Evolutionary conservation across 441 rosid genomes (phyloP).

Genomic region (Adansonia madagascariensis): DNA sequence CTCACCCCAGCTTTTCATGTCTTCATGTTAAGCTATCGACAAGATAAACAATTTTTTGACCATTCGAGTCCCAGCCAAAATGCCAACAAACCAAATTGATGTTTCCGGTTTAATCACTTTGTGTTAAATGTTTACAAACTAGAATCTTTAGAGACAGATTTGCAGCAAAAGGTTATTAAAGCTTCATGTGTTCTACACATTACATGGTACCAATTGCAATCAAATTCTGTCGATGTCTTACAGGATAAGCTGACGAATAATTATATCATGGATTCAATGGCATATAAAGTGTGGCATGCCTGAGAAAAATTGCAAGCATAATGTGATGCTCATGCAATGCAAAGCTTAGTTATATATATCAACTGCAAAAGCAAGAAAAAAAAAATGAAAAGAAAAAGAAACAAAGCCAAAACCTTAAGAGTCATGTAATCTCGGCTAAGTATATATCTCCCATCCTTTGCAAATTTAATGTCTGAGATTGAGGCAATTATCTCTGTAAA

Average conservation of each 20-base stretch:
- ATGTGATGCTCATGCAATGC: not conserved
- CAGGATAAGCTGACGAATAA: not conserved
- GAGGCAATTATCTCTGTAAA: constrained; percentile 99
- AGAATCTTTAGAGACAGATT: not conserved
- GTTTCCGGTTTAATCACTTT: constrained; percentile 7
- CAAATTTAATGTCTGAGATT: constrained; percentile 90
- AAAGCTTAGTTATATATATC: not conserved
- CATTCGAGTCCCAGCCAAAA: constrained; percentile 12
- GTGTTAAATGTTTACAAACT: constrained; percentile 5
- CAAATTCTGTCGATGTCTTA: not conserved
- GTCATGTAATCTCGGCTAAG: constrained; percentile 99
- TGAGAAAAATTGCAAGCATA: constrained; percentile 6
- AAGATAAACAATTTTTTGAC: not conserved
- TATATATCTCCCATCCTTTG: constrained; percentile 87
- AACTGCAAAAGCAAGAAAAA: not conserved
- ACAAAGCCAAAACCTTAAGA: constrained; percentile 70
- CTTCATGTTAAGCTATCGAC: constrained; percentile 1
- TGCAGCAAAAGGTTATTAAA: not conserved
- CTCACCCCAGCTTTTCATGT: constrained; percentile 11
- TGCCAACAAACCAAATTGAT: not conserved
- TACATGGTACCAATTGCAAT: not conserved
- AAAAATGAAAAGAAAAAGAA: not conserved
- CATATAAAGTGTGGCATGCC: not conserved
- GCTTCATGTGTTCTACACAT: not conserved
- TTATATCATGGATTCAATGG: not conserved